phyloP scores from a whole-genome alignment of 306 rosid species.

The Mucuna pruriens region DNA sequence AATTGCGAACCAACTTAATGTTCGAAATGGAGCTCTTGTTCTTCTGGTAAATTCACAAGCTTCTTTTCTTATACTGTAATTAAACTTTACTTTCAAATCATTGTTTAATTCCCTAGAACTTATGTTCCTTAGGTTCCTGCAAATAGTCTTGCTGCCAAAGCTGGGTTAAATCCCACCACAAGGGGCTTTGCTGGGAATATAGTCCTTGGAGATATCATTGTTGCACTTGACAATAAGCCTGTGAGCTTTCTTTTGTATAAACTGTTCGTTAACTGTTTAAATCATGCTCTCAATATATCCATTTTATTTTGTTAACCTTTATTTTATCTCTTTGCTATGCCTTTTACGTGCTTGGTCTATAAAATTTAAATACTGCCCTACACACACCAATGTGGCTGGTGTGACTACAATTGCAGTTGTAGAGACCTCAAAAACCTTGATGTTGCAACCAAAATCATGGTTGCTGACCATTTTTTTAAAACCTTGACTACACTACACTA shows the following conservation, averaged over 20 bases:
- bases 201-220: conserved; percentile 83
- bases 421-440: too few species aligned
- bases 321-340: background rate
- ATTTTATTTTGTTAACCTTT: conserved; percentile 24
- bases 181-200: conserved; percentile 94
- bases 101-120: conserved; percentile 3
- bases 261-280: conserved; percentile 20
- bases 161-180: conserved; percentile 79
- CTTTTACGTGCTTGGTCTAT: background rate
- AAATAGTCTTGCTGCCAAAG: conserved; percentile 80
- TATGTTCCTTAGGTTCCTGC: conserved; percentile 69
- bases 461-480: too few species aligned
- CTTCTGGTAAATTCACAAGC: conserved; percentile 58
- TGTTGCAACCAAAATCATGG: too few species aligned
- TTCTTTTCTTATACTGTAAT: conserved; percentile 4
- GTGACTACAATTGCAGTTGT: too few species aligned
- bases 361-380: background rate
- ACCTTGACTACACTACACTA: background rate
- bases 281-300: conserved; percentile 7
- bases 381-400: too few species aligned
- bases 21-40: conserved; percentile 91
- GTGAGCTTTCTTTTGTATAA: conserved; percentile 56
- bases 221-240: conserved; percentile 80
- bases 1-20: conserved; percentile 84
- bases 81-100: conserved; percentile 23